These are phyloP conservation scores for Kingdonia uniflora DNA, from an alignment of 164 flowering plant genomes.

Conservation along the genomic window DNA sequence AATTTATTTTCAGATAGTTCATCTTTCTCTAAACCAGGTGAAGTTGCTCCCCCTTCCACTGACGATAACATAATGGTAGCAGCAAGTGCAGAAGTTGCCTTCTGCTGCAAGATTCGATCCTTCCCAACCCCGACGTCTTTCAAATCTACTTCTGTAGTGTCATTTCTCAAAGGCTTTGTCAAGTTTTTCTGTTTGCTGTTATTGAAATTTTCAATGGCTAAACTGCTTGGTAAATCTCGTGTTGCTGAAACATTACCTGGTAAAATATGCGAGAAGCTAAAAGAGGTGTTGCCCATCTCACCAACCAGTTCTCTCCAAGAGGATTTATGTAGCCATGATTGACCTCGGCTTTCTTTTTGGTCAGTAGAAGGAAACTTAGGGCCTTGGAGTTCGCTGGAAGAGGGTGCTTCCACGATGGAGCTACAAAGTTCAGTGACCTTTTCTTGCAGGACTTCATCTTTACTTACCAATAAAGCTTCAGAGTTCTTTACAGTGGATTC, in stretches of 20 bases:
- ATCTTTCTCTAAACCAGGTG: too few relatives aligned
- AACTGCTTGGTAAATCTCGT: neutral
- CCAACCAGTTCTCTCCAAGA: conserved; percentile 49
- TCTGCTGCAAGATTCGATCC: too few relatives aligned
- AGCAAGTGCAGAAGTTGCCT: too few relatives aligned
- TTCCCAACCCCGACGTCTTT: too few relatives aligned
- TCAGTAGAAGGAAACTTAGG: conserved; percentile 1
- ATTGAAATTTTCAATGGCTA: neutral
- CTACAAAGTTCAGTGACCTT: neutral
- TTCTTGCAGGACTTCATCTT: conserved; percentile 5
- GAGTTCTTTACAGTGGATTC: conserved; percentile 9
- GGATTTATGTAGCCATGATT: conserved; percentile 36
- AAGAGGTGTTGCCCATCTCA: conserved; percentile 26
- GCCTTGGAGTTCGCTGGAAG: neutral
- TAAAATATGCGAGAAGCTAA: conserved; percentile 52
- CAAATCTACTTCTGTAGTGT: too few relatives aligned
- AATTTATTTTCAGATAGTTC: too few relatives aligned
- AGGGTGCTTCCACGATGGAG: neutral
- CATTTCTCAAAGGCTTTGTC: too few relatives aligned
- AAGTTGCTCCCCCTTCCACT: too few relatives aligned
- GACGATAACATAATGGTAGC: too few relatives aligned
- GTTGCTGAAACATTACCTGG: conserved; percentile 10
- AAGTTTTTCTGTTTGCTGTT: too few relatives aligned
- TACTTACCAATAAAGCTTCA: conserved; percentile 6
- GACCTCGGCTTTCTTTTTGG: conserved; percentile 12